A percentile compares a stretch with the other conserved stretches of the same genome.
Evolutionary conservation across 192 early-diverging fungal species (phyloP).

Genomic region (Endogone sp.): DNA sequence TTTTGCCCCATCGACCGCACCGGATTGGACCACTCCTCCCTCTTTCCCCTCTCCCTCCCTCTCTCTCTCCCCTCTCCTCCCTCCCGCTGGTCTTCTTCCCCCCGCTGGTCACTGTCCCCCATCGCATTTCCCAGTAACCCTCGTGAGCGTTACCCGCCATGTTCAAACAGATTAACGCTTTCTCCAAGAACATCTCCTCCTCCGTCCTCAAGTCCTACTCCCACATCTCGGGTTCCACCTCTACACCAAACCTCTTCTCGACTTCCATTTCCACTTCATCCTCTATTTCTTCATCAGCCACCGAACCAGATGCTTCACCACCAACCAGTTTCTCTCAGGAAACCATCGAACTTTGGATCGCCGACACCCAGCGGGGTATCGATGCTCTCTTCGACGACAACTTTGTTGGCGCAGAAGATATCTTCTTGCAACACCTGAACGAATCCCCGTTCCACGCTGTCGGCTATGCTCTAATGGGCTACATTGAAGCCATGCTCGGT

Average conservation of each 20-base stretch:
- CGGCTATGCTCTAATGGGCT: slow-evolving; percentile 31
- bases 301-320: too few relatives aligned
- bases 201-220: too few relatives aligned
- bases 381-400: slow-evolving; percentile 34
- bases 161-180: slow-evolving; percentile 12
- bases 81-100: too few relatives aligned
- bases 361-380: slow-evolving; percentile 17
- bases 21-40: too few relatives aligned
- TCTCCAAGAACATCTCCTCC: slow-evolving; percentile 12
- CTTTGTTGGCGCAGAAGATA: slow-evolving; percentile 21
- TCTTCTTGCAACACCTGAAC: slow-evolving; percentile 20
- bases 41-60: too few relatives aligned
- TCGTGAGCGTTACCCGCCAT: too few relatives aligned
- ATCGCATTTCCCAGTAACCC: too few relatives aligned
- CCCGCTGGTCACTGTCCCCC: too few relatives aligned
- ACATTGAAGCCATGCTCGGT: slow-evolving; percentile 32
- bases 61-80: too few relatives aligned
- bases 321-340: background rate
- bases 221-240: slow-evolving; percentile 5
- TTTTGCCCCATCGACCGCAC: too few relatives aligned
- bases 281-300: background rate
- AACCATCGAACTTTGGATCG: slow-evolving; percentile 12
- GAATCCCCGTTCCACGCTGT: slow-evolving; percentile 34
- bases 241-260: slow-evolving; percentile 8
- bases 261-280: background rate